Percentiles rank a stretch among this genome's conserved stretches.
Conservation (phyloP, 441 rosid species). For the Daphne laureola region DNA sequence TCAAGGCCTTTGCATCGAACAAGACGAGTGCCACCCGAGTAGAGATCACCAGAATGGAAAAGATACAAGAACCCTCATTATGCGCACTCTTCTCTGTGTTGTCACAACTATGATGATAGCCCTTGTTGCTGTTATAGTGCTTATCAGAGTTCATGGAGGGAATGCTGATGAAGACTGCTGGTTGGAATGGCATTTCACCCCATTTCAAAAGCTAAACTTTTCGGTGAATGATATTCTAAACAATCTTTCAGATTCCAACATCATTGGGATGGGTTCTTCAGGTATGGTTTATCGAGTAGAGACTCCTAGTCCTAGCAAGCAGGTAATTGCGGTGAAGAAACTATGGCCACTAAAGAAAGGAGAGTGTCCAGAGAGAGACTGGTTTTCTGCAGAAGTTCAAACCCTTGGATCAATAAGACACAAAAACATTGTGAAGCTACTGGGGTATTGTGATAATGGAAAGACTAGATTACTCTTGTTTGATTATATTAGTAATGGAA, state of each 20-base stretch:
- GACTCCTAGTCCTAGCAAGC: constrained; percentile 39
- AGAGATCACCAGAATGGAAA: constrained; percentile 18
- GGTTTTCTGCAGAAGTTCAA: constrained; percentile 62
- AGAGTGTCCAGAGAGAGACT: constrained; percentile 46
- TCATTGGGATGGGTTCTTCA: constrained; percentile 58
- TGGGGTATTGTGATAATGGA: constrained; percentile 59
- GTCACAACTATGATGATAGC: constrained; percentile 25
- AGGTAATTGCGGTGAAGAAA: constrained; percentile 68
- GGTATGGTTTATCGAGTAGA: constrained; percentile 66
- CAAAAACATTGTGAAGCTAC: constrained; percentile 60
- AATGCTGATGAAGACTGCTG: constrained; percentile 25
- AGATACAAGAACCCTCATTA: constrained; percentile 30
- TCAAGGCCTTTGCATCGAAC: constrained; percentile 39
- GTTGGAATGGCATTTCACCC: constrained; percentile 37
- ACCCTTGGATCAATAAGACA: constrained; percentile 66
- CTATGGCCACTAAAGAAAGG: constrained; percentile 52
- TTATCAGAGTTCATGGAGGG: constrained; percentile 27
- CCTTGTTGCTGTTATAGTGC: constrained; percentile 24
- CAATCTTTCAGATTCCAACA: constrained; percentile 43
- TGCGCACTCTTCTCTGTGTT: constrained; percentile 34
- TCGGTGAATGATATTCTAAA: constrained; percentile 40
- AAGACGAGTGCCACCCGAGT: constrained; percentile 22
- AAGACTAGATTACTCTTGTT: constrained; percentile 51
- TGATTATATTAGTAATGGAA: constrained; percentile 63
- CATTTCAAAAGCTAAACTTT: constrained; percentile 49